A percentile compares a stretch with the other conserved stretches of the same genome.
Conservation (phyloP, 306 rosid species). For the Acmispon strigosus region DNA sequence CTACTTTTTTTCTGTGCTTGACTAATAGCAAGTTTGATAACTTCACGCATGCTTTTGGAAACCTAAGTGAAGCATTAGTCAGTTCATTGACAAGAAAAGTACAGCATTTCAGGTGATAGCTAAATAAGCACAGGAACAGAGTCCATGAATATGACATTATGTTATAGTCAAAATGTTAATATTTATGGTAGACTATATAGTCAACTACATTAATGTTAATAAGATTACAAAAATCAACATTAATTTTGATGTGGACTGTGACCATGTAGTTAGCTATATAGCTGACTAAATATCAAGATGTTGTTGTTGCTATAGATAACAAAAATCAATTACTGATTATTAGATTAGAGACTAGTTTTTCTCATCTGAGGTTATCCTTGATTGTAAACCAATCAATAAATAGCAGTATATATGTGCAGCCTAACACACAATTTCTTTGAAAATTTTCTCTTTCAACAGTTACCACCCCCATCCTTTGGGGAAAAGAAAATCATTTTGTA, state of each 20-base stretch:
- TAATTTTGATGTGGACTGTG: not conserved
- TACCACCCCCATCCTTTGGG: not conserved
- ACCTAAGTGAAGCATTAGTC: conserved; percentile 40
- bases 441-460: not conserved
- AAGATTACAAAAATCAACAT: not conserved
- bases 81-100: conserved; percentile 16
- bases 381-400: not conserved
- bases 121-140: not conserved
- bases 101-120: not conserved
- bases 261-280: not conserved
- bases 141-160: not conserved
- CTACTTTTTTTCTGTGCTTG: conserved; percentile 81
- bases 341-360: not conserved
- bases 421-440: not conserved
- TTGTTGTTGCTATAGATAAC: not conserved
- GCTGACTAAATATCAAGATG: not conserved
- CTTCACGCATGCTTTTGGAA: conserved; percentile 74
- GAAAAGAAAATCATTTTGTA: not conserved
- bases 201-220: not conserved
- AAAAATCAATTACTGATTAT: not conserved
- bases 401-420: not conserved
- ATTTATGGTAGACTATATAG: not conserved
- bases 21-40: conserved; percentile 79
- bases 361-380: not conserved
- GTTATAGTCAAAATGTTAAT: not conserved